These are phyloP conservation scores for Penicillium bovifimosum DNA, from an alignment of 495 filamentous ascomycete genomes.

Conservation along the genomic window DNA sequence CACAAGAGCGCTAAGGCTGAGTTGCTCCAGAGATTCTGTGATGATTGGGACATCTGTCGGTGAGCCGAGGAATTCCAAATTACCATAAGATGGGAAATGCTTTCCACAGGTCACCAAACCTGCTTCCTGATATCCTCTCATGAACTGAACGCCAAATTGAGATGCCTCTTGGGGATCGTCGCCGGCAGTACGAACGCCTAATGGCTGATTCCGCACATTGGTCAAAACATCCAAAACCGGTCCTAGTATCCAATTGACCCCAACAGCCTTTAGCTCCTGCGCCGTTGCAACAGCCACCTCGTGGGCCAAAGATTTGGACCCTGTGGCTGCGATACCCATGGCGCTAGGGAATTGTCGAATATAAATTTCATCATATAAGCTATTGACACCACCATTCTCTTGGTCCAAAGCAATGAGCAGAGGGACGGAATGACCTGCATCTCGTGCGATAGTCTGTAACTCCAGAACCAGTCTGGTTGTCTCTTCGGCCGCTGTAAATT, in stretches of 20 bases:
- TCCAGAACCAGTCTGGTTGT: constrained; percentile 76
- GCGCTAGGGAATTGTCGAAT: constrained; percentile 87
- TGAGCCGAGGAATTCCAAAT: constrained; percentile 84
- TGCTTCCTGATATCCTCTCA: constrained; percentile 85
- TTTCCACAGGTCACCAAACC: constrained; percentile 83
- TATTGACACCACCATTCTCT: constrained; percentile 94
- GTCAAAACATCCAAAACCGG: constrained; percentile 87
- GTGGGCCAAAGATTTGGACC: constrained; percentile 69
- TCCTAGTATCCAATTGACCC: constrained; percentile 86
- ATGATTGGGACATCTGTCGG: constrained; percentile 85
- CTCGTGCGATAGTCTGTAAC: constrained; percentile 78
- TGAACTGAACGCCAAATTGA: constrained; percentile 76
- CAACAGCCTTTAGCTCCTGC: constrained; percentile 77
- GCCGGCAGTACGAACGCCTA: constrained; percentile 75
- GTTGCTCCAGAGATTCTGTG: constrained; percentile 81
- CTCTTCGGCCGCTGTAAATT: constrained; percentile 65
- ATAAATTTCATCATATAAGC: constrained; percentile 84
- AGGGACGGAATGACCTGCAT: constrained; percentile 80
- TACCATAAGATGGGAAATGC: constrained; percentile 89
- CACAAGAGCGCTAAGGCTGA: constrained; percentile 75
- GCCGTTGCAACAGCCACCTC: constrained; percentile 82
- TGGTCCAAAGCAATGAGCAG: constrained; percentile 82
- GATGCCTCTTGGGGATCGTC: constrained; percentile 90
- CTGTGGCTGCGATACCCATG: constrained; percentile 85
- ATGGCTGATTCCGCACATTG: constrained; percentile 78